Conservation (phyloP, 2,329 filamentous ascomycete species). For the Cladosporium phlei region DNA sequence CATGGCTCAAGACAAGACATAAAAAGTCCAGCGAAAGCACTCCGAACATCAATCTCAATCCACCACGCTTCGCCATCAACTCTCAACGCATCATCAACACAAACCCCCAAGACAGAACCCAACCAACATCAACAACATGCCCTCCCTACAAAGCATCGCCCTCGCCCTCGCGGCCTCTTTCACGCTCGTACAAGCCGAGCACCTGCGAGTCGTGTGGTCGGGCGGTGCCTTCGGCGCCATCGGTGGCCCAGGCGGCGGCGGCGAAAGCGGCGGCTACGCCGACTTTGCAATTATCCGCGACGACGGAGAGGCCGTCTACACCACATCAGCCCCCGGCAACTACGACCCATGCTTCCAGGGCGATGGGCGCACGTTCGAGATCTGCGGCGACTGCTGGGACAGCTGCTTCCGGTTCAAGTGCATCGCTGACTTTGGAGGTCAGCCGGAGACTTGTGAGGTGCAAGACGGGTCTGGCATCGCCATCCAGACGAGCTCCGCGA, state of each 20-base stretch:
- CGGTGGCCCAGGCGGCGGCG: background rate
- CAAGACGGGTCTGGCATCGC: background rate
- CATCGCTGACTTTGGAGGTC: background rate
- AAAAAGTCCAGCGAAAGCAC: too few relatives aligned
- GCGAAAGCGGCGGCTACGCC: background rate
- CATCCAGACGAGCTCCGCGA: background rate
- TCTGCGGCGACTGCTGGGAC: background rate
- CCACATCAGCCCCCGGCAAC: background rate
- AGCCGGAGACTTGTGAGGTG: background rate
- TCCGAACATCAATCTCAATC: too few relatives aligned
- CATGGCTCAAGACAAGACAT: too few relatives aligned
- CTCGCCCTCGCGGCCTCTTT: background rate
- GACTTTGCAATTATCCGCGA: background rate
- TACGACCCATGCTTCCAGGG: background rate
- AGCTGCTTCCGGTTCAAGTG: background rate
- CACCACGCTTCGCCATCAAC: too few relatives aligned
- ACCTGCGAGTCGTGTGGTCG: conserved; percentile 1
- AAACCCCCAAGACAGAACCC: too few relatives aligned
- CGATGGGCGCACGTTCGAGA: background rate
- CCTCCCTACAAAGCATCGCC: background rate
- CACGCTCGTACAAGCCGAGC: background rate
- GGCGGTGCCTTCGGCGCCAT: background rate
- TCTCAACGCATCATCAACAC: too few relatives aligned
- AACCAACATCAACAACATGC: background rate
- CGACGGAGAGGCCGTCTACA: conserved; percentile 3